Base-by-base conservation (phyloP, 495 filamentous ascomycete genomes). In the Acidomyces sp. region DNA sequence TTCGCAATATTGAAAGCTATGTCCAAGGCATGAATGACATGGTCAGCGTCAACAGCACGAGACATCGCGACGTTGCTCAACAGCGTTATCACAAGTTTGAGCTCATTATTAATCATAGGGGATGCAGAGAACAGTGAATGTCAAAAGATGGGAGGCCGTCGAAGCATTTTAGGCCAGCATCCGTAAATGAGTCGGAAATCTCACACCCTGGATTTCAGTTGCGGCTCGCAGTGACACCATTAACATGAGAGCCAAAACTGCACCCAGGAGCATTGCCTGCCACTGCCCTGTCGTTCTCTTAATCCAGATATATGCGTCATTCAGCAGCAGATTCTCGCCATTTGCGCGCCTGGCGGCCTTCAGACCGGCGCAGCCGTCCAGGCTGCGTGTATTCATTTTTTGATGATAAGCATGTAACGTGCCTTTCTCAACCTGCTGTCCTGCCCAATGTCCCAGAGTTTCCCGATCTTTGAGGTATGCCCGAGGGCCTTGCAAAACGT, bases 281-380 rank as follows among this genome's bases (percentile, higher is more conserved):
- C 47, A 55, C 43, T 60, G 52, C 16, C 19, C 34, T 29, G 34
- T 42, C n/a, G 60, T 35, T 35, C 55, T 56, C 37, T 51, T 57
- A 17, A 44, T 10, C 52, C 59, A 41, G 19, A 53, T 56, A 34
- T 36, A 51, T 29, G 38, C n/a, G 36, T 59, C 39, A 6, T 55
- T 40, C 21, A 53, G n/a, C 55, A 58, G 56, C 19, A 65, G 28
- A 27, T 32, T 45, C 32, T 62, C 45, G 9, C 66, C 64, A 15
- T 38, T 50, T 20, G 47, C 58, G 42, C 55, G 54, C 32, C 62
- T 54, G 19, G 66, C 70, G 3, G 51, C 45, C 24, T 56, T 57
- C 51, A 78, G 49, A 0, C 70, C 68, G 0, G 72, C 64, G 11
- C 74, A 52, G 2, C 69, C 69, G 52, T 77, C 73, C 16, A 75